Evolutionary conservation across 2,329 filamentous ascomycete species (phyloP), one percentile per base, ranked within the genome.

Genomic region (Xylariaceae sp.): DNA sequence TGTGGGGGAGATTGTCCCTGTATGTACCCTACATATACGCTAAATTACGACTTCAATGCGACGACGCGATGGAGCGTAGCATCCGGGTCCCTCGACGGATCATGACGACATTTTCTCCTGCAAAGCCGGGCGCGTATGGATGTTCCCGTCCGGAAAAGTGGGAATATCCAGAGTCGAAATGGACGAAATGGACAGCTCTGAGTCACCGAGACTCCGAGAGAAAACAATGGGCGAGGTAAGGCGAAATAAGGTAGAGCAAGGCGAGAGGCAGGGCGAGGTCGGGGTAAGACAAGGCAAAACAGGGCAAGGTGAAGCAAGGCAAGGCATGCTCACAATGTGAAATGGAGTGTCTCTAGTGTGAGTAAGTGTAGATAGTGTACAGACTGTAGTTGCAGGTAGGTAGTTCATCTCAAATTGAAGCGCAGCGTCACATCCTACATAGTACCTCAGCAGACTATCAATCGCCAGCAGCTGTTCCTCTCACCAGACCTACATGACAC

Each of bases 71-170:
- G 53, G 53, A 56, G 53, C 50, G 53, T 58, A 27, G 44, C 50
- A 53, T 56, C 56, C 53, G 53, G 56, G 39, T 49, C 40, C 19
- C 47, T 53, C 32, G 43, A 41, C 39, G 12, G 39, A 51, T 46
- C 47, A 51, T 51, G 51, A 54, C 51, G 44, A 54, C 43, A 51
- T 51, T 53, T 31, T 51, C 49, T 31, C 27, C 54, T 35, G 44
- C 45, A 43, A 37, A 41, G 26, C 41, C 52, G 35, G 55, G 55
- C 52, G 50, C 27, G 52, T 49, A 50, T 49, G 55, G 47, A 40
- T 51, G 51, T 55, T 54, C 51, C 55, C 37, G 51, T 32, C 19
- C 30, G 19, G n/a, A 27, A n/a, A 31, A 39, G 44, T 42, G 41
- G 47, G 4, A 47, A 19, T 19, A 19, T 19, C 19, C 19, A 19